Percentiles rank a stretch among this genome's conserved stretches.
These are phyloP conservation scores for Taphrina communis DNA, from an alignment of 1,139 yeast species.

Conservation along the genomic window DNA sequence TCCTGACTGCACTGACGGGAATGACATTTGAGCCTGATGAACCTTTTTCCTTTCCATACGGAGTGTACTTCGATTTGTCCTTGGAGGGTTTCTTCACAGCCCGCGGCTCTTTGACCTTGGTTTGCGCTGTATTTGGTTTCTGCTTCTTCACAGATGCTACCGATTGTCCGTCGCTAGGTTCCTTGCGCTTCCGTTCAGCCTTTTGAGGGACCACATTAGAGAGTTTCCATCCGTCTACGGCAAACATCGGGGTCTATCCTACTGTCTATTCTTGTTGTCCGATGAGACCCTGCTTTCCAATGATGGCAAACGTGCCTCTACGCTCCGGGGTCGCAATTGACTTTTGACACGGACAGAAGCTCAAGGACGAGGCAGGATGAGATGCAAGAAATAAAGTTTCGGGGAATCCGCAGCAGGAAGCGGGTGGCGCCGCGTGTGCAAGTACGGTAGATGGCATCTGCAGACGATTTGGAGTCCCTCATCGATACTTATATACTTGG, in stretches of 20 bases:
- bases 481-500: too few relatives aligned
- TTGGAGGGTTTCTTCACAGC: conserved; percentile 1
- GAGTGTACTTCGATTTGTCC: conserved; percentile 33
- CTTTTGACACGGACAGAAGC: too few relatives aligned
- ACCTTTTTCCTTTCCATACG: conserved; percentile 27
- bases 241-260: conserved; percentile 18
- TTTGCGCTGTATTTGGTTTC: not conserved
- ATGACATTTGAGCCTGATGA: conserved; percentile 17
- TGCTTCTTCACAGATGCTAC: not conserved
- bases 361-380: not conserved
- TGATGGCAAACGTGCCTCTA: too few relatives aligned
- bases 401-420: not conserved
- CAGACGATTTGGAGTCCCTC: too few relatives aligned
- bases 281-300: too few relatives aligned
- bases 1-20: conserved; percentile 22
- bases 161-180: not conserved
- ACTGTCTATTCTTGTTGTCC: too few relatives aligned
- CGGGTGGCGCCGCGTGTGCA: not conserved
- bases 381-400: conserved; percentile 5
- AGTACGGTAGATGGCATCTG: not conserved
- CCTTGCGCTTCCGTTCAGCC: conserved; percentile 32
- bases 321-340: too few relatives aligned
- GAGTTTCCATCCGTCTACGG: conserved; percentile 39
- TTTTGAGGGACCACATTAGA: conserved; percentile 35
- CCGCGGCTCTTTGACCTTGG: not conserved